Conservation (phyloP, 202 grass and related monocot genomes). For the Panicum hallii region DNA sequence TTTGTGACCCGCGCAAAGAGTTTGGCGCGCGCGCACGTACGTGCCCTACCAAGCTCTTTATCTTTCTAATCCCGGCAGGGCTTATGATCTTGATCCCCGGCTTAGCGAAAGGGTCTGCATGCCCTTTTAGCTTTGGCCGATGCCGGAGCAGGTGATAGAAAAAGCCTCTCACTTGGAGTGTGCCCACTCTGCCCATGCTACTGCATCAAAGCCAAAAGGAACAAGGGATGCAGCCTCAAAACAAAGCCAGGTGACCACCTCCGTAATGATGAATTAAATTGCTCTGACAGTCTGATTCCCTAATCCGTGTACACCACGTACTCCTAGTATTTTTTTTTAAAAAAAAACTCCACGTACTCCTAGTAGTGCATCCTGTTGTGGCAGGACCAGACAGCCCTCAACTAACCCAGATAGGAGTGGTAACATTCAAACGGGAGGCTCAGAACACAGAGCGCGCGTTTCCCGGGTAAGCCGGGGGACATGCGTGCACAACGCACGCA, state of each 20-base stretch:
- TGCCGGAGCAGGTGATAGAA: neutral
- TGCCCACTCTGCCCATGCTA: neutral
- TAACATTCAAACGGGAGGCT: neutral
- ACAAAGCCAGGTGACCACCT: neutral
- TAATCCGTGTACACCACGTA: no score
- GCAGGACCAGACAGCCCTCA: neutral
- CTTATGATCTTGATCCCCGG: conserved; percentile 34
- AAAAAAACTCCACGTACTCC: no score
- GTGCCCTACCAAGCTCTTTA: no score
- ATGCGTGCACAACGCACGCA: conserved; percentile 18
- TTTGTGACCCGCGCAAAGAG: neutral
- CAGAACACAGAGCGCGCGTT: conserved; percentile 6
- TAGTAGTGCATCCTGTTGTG: neutral
- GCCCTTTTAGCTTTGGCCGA: conserved; percentile 28
- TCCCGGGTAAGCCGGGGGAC: conserved; percentile 27
- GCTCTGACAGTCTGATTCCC: neutral
- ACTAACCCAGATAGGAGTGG: neutral
- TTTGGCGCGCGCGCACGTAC: neutral
- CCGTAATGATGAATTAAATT: neutral
- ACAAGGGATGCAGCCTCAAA: neutral
- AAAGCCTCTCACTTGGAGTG: neutral
- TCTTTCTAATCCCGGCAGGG: neutral
- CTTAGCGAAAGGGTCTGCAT: conserved; percentile 4
- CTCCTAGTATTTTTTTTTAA: no score
- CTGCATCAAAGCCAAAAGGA: conserved; percentile 4